Evolutionary conservation across 78 protist genomes (phyloP), one percentile per base, ranked within the genome.

Genomic region (Corallochytrium limacisporum): DNA sequence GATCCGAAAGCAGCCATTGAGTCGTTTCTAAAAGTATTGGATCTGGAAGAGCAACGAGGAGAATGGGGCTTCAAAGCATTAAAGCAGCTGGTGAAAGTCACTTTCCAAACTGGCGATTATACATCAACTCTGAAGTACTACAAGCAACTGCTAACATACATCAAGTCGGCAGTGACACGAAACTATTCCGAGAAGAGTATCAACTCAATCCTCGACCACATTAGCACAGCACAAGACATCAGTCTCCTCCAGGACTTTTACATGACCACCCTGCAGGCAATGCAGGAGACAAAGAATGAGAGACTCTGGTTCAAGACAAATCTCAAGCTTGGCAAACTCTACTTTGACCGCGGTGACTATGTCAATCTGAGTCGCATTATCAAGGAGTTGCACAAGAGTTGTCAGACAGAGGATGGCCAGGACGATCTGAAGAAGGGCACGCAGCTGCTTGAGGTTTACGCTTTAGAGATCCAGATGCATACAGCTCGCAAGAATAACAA

Each of bases 401-500:
- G 79, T 39, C 53, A 62, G 75, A 0, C 1, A 8, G 81, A 57
- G 4, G 87, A 80, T 29, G 89, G 88, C 38, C 0, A 35, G 13
- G 78, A 62, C n/a, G 82, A 80, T 46, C 22, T 12, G 33, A 68
- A 66, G 51, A 87, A 81, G 66, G 82, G 83, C 63, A 70, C 87
- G 22, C 94, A 91, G 82, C 74, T 90, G 26, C 78, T 92, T 28
- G 95, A 91, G 53, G 65, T 90, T 26, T 86, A 83, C 81, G 97
- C 96, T 3, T 74, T 93, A 38, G 95, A 94, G 60, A 94, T 94
- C 62, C 95, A 90, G 76, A 73, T 89, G 89, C 69, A 87, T 74
- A 88, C 92, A 6, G 91, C 35, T 24, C 73, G 75, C 35, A 71
- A 81, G 62, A 61, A 92, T 77, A 72, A 49, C 66, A 88, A 90